These are phyloP conservation scores for Nothophaeocryptopus gaeumannii DNA, from an alignment of 2,329 filamentous ascomycete genomes.

Conservation along the genomic window DNA sequence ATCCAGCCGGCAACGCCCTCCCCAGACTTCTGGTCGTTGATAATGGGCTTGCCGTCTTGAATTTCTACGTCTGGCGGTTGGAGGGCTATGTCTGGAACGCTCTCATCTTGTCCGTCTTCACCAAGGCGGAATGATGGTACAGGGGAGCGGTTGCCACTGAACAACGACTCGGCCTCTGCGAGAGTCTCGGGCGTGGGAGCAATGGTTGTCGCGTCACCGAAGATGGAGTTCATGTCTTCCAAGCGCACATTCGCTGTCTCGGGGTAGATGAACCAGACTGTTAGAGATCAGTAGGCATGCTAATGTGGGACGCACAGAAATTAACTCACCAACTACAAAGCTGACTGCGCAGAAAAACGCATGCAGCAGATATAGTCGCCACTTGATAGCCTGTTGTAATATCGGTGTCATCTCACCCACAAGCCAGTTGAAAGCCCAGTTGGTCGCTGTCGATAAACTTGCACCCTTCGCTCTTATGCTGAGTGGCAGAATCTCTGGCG, in stretches of 20 bases:
- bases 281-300: constrained; percentile 6
- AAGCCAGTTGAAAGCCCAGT: constrained; percentile 98
- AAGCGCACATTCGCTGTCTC: constrained; percentile 93
- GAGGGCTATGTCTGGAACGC: constrained; percentile 78
- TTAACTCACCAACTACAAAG: constrained; percentile 85
- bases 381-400: constrained; percentile 85
- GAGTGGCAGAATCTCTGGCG: constrained; percentile 94
- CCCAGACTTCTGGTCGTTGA: constrained; percentile 36
- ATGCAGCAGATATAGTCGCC: constrained; percentile 91
- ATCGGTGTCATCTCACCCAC: constrained; percentile 94
- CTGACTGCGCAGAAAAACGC: constrained; percentile 94
- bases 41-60: constrained; percentile 50
- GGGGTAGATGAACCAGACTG: constrained; percentile 96
- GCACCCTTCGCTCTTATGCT: constrained; percentile 97
- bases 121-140: constrained; percentile 70
- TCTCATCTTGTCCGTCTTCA: constrained; percentile 48
- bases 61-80: constrained; percentile 67
- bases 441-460: constrained; percentile 90
- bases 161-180: constrained; percentile 77
- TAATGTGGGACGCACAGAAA: neutral
- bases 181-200: constrained; percentile 75
- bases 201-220: constrained; percentile 85
- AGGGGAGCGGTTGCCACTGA: constrained; percentile 70
- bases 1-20: constrained; percentile 70
- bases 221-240: constrained; percentile 94